phyloP scores from a whole-genome alignment of 2,329 filamentous ascomycete genomes.

The Coleophoma eucalyptorum region DNA sequence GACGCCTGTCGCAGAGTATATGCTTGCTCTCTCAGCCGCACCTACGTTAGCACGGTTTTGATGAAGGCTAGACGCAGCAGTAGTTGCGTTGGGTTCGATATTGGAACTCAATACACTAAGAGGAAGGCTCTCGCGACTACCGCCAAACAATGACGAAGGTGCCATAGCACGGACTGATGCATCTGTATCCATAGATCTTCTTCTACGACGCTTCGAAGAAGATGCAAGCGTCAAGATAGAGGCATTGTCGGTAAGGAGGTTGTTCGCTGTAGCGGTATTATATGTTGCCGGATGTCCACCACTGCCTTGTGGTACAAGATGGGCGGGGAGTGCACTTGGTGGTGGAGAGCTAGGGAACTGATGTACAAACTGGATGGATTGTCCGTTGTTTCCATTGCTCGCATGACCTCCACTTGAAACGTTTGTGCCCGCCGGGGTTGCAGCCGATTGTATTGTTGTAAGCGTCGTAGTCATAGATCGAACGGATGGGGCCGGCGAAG shows the following conservation, averaged over 20 bases:
- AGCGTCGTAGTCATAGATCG: constrained; percentile 79
- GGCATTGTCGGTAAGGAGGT: constrained; percentile 78
- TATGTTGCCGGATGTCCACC: constrained; percentile 65
- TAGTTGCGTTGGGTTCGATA: constrained; percentile 49
- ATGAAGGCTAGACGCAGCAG: constrained; percentile 48
- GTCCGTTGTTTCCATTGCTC: constrained; percentile 18
- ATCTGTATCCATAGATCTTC: constrained; percentile 80
- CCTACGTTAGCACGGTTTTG: constrained; percentile 40
- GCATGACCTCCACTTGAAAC: constrained; percentile 37
- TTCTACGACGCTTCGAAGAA: constrained; percentile 72
- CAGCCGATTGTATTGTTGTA: constrained; percentile 78
- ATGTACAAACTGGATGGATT: constrained; percentile 56
- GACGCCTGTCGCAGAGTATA: constrained; percentile 74
- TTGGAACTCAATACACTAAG: constrained; percentile 75
- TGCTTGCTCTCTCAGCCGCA: constrained; percentile 64
- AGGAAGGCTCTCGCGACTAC: constrained; percentile 75
- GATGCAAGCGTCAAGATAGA: constrained; percentile 83
- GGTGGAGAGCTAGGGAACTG: constrained; percentile 62
- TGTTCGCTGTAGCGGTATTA: constrained; percentile 74
- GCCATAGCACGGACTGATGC: constrained; percentile 82
- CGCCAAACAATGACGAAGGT: constrained; percentile 77
- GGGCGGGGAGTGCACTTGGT: constrained; percentile 68
- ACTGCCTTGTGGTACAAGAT: constrained; percentile 50
- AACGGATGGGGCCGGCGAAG: constrained; percentile 76
- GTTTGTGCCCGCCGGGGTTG: constrained; percentile 39